These are phyloP conservation scores for Trebouxia sp. DNA, from an alignment of 139 green algal genomes.

Conservation along the genomic window DNA sequence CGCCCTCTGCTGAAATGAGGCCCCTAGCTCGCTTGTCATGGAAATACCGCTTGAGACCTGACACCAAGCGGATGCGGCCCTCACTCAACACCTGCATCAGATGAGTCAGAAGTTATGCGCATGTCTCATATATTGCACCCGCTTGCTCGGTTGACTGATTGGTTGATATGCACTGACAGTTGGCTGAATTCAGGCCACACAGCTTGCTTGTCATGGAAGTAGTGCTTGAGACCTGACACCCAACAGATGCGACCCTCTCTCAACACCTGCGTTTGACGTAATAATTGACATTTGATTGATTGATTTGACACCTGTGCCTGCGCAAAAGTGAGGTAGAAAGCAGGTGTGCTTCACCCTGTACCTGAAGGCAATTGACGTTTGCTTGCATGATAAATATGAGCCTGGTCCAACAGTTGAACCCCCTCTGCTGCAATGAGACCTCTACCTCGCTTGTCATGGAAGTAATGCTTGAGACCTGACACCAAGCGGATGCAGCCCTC, in stretches of 20 bases:
- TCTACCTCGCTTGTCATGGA: slow-evolving; percentile 69
- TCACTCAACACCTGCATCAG: slow-evolving; percentile 35
- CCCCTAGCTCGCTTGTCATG: slow-evolving; percentile 69
- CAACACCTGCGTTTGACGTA: slow-evolving; percentile 6
- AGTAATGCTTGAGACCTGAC: slow-evolving; percentile 71
- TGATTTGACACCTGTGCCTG: no score
- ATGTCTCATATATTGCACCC: no score
- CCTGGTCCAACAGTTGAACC: slow-evolving; percentile 64
- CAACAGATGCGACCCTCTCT: slow-evolving; percentile 33
- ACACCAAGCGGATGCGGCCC: slow-evolving; percentile 42
- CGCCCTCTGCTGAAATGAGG: slow-evolving; percentile 46
- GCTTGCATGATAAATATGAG: no score
- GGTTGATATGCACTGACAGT: no score
- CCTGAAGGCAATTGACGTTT: no score
- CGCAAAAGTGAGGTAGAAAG: no score
- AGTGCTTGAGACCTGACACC: slow-evolving; percentile 62
- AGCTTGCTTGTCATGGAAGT: slow-evolving; percentile 70
- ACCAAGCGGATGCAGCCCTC: slow-evolving; percentile 48
- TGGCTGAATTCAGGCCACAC: slow-evolving; percentile 64
- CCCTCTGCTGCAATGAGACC: slow-evolving; percentile 52
- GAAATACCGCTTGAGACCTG: slow-evolving; percentile 75
- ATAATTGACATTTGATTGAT: no score
- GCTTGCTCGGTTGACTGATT: no score
- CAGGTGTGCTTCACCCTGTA: no score
- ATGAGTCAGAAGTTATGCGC: no score